Evolutionary conservation across 495 filamentous ascomycete genomes (phyloP), one percentile per base, ranked within the genome.

Genomic region (Bacidia gigantensis): DNA sequence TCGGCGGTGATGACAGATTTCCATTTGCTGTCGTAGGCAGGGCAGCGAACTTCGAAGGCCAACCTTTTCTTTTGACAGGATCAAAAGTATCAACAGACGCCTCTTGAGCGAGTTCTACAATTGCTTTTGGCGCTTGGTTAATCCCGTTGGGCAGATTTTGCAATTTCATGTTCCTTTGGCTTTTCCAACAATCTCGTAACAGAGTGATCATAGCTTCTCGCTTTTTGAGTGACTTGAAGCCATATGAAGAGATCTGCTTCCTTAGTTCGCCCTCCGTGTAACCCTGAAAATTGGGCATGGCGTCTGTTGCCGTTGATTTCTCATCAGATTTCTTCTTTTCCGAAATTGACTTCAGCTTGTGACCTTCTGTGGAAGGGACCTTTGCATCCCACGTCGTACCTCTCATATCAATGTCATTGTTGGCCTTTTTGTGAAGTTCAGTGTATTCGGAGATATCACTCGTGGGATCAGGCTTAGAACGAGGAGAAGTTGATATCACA

Each of bases 161-260:
- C 17, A 56, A 50, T 17, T 54, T 59, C 22, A 49, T 52, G 11
- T 58, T 57, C 29, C 50, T 61, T 48, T 72, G 70, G 26, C 71
- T 71, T 51, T 75, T 64, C 86, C 87, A 93, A 60, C 87, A 92
- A 59, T 78, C 77, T 49, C 86, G 68, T 3, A 92, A 67, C 11
- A 87, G 61, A 11, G 77, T 67, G 26, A 92, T 82, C 84, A 86
- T 87, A 11, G 77, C 75, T 49, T 76, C 69, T 17, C 86, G 75
- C 49, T 70, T 78, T 60, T 79, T 87, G 0, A 89, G 68, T 0
- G 81, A 68, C 61, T 92, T 93, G 67, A 92, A 88, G 0, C 82
- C 83, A 59, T 80, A 88, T 0, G 71, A 69, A 2, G 73, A 59
- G 35, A 90, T 63, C 56, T 82, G 76, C 47, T 73, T 77, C 3